A percentile compares a stretch with the other conserved stretches of the same genome.
These are phyloP conservation scores for Hylodesmum podocarpum DNA, from an alignment of 306 rosid species.

Conservation along the genomic window DNA sequence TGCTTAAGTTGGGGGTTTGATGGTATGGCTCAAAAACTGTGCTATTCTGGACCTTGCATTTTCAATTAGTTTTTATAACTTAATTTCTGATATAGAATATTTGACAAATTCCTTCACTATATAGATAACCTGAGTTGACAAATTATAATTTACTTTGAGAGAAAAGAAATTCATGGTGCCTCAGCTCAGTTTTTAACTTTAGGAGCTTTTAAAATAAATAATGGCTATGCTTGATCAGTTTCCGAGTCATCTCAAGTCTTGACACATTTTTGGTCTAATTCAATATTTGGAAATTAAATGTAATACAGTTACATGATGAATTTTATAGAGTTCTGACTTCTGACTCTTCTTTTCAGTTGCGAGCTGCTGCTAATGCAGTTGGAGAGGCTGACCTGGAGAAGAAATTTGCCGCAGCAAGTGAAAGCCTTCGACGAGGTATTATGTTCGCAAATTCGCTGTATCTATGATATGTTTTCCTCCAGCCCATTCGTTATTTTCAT, in stretches of 20 bases:
- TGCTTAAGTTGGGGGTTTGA: slow-evolving; percentile 9
- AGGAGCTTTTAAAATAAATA: background rate
- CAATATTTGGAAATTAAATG: background rate
- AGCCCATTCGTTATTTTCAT: slow-evolving; percentile 3
- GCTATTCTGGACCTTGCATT: background rate
- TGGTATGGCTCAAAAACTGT: background rate
- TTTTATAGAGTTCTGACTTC: slow-evolving; percentile 4
- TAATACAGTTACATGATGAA: background rate
- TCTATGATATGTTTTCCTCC: slow-evolving; percentile 51
- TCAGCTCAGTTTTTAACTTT: background rate
- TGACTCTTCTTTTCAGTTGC: slow-evolving; percentile 53
- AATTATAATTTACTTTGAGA: background rate
- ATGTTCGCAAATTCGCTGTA: slow-evolving; percentile 97
- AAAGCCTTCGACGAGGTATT: slow-evolving; percentile 94
- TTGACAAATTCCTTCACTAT: background rate
- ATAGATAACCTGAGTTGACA: background rate
- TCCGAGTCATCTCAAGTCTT: background rate
- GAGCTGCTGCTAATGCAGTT: slow-evolving; percentile 86
- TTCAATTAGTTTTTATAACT: slow-evolving; percentile 5
- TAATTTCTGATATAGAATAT: background rate
- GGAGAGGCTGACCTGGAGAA: slow-evolving; percentile 83
- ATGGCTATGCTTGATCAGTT: background rate
- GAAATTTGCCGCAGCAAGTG: slow-evolving; percentile 84
- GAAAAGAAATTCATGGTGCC: background rate
- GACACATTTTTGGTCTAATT: background rate